Evolutionary conservation across 2,329 filamentous ascomycete genomes (phyloP), one percentile per base, ranked within the genome.

Genomic region (Penicillium sp.): DNA sequence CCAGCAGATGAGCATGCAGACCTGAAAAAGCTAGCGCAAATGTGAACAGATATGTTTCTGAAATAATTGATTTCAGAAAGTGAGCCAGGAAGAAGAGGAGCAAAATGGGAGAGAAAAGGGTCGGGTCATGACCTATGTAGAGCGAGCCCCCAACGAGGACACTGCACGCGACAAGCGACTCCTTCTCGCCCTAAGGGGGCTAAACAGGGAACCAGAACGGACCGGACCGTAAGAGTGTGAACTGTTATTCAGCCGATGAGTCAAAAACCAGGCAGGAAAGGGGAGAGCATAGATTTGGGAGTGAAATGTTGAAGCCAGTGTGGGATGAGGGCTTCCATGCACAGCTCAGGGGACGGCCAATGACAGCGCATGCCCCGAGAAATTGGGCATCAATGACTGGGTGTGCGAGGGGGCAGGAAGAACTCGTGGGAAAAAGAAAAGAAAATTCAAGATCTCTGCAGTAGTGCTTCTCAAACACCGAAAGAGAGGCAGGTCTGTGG

Each of bases 1-100:
- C 57, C 59, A 58, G 63, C 66, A 68, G 67, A 70, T 67, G 71
- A 66, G 69, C 61, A 70, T 69, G 70, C 71, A 61, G 65, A 70
- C 71, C 58, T 61, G 66, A 70, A 66, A 72, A 26, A 64, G 67
- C 65, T 61, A 61, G 63, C 60, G 60, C 61, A 66, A 65, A 67
- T 69, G 52, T 67, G 64, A 69, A 70, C 64, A 58, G 63, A 56
- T 61, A 59, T 58, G 62, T 56, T 58, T 60, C 57, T 63, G 47
- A 62, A 63, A 61, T 58, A 60, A 58, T 62, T 63, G 62, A 60
- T 59, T 66, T 65, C 55, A 46, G 58, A 58, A 65, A 63, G 65
- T 64, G 53, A 63, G 63, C 58, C 60, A 49, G 64, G 60, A 57
- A 52, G 54, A 53, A 61, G 54, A 63, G 61, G 51, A 61, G 50